Evolutionary conservation across 2,329 filamentous ascomycete species (phyloP), one percentile per base, ranked within the genome.

Genomic region (Chrysoporthe deuterocubensis): DNA sequence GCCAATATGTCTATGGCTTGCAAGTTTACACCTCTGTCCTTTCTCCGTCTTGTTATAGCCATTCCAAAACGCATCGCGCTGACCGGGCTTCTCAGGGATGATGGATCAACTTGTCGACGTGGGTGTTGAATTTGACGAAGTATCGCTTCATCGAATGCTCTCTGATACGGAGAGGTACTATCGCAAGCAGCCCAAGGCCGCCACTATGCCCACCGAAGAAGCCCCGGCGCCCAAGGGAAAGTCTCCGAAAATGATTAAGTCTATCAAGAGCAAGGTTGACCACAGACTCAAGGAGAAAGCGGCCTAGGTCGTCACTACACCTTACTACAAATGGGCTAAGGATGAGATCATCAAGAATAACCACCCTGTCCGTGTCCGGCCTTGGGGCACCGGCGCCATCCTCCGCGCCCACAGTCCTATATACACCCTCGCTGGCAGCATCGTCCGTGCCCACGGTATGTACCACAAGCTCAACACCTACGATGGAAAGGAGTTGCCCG

Each of bases 61-160:
- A 18, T 26, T 9, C 42, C 1, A 11, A 42, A 40, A 16, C 4
- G 1, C 2, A 3, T 40, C 9, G 59, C 0, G 11, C 59, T 56
- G 1, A 65, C 42, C 18, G 56, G n/a, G 3, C 1, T 4, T 0
- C 5, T 6, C 66, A 85, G 83, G 83, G 84, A 86, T 86, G 84
- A 85, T 85, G 82, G 84, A 86, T 61, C 84, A 87, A 70, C 77
- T 87, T 60, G 79, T 81, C 4, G 84, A 82, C 6, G 76, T 86
- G 6, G 83, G 83, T 7, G 80, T 84, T 44, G 83, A 86, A 71
- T 86, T 86, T 69, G 77, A 84, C 70, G 70, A 77, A 2, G 75
- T 74, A 0, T 80, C 80, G 6, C 73, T 84, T 58, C 75, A 78
- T 34, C 80, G 81, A 40, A 79, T 83, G 60, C 77, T 82, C 65